Percentiles rank a stretch among this genome's conserved stretches.
Conservation (phyloP, 2,329 filamentous ascomycete species). For the Ophiobolus disseminans region DNA sequence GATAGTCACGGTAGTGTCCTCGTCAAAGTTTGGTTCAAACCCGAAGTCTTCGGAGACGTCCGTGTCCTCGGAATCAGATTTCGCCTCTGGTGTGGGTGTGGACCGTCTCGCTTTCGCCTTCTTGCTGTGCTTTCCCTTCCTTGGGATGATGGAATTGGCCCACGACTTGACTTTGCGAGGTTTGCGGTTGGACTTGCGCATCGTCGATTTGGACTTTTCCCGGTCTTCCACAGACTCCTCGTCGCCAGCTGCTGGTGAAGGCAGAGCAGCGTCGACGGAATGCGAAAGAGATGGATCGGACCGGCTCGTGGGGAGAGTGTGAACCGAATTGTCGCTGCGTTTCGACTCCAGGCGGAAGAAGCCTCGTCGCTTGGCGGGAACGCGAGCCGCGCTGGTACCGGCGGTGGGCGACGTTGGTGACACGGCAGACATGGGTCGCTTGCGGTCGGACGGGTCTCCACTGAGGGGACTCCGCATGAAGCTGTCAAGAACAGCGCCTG, state of each 20-base stretch:
- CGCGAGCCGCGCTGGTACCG: conserved; percentile 5
- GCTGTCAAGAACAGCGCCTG: conserved; percentile 70
- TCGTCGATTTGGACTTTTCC: conserved; percentile 50
- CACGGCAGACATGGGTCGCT: conserved; percentile 48
- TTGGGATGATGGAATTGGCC: conserved; percentile 71
- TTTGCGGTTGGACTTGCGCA: conserved; percentile 62
- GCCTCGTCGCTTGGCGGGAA: conserved; percentile 43
- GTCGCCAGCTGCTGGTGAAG: conserved; percentile 34
- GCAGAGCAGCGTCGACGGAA: conserved; percentile 32
- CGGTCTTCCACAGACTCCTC: conserved; percentile 45
- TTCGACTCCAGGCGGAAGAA: conserved; percentile 61
- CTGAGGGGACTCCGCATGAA: conserved; percentile 33
- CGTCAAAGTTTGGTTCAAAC: conserved; percentile 51
- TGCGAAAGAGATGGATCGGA: conserved; percentile 46
- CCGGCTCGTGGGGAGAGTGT: conserved; percentile 37
- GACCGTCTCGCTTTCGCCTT: conserved; percentile 51
- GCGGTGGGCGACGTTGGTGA: conserved; percentile 26
- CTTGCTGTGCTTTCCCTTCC: conserved; percentile 63
- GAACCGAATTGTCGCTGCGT: conserved; percentile 47
- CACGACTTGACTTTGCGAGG: conserved; percentile 77
- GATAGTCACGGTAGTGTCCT: conserved; percentile 52
- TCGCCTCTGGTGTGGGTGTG: conserved; percentile 36
- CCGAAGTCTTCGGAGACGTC: conserved; percentile 46
- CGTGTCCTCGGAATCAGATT: conserved; percentile 39
- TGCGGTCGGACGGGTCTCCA: conserved; percentile 34